A percentile compares a stretch with the other conserved stretches of the same genome.
Conservation (phyloP, 305 asterid species). For the Fraxinus dipetala region DNA sequence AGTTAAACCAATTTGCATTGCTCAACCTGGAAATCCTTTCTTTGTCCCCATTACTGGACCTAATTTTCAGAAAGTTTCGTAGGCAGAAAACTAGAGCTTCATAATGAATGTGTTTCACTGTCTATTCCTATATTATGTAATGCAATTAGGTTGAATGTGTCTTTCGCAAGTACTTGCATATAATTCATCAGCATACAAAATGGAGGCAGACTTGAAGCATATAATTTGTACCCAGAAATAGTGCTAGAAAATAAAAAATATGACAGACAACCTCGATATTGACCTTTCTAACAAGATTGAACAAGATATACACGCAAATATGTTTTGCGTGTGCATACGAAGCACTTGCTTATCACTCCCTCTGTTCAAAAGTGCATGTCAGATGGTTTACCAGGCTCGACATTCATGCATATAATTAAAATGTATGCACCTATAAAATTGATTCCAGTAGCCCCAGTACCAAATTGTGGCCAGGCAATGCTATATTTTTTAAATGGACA, state of each 20-base stretch:
- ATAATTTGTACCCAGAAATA: background rate
- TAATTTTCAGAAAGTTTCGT: slow-evolving; percentile 75
- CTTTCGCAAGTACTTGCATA: background rate
- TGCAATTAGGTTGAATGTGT: background rate
- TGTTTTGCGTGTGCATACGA: background rate
- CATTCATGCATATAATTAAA: background rate
- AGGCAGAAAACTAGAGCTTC: slow-evolving; percentile 79
- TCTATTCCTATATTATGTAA: slow-evolving; percentile 52
- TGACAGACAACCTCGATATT: background rate
- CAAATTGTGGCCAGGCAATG: background rate
- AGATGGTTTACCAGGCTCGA: too few relatives aligned
- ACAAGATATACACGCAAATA: background rate
- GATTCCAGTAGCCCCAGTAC: background rate
- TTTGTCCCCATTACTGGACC: slow-evolving; percentile 85
- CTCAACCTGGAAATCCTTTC: slow-evolving; percentile 85
- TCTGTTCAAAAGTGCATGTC: background rate
- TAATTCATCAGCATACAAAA: background rate
- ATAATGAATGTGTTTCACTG: slow-evolving; percentile 90
- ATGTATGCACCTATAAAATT: background rate
- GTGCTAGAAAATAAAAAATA: background rate
- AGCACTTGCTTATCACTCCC: background rate
- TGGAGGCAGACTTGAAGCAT: background rate
- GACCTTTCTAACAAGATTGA: background rate
- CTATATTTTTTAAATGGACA: background rate
- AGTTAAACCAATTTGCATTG: slow-evolving; percentile 80